These are phyloP conservation scores for Talaromyces sp. DNA, from an alignment of 2,329 filamentous ascomycete species.

Conservation along the genomic window DNA sequence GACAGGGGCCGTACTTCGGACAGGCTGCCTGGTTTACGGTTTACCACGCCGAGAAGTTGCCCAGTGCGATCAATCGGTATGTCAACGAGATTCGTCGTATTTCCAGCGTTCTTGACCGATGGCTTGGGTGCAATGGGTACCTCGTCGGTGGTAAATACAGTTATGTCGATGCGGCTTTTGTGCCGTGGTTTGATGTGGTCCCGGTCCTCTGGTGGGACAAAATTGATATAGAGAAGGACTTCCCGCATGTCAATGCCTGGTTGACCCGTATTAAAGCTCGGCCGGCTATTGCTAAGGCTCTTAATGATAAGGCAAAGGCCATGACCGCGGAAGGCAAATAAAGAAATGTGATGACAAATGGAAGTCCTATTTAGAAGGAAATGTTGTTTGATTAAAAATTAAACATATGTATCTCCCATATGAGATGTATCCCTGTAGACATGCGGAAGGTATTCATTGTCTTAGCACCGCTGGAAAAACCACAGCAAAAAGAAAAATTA, in stretches of 20 bases:
- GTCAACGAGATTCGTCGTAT: conserved; percentile 1
- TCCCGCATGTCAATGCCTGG: conserved; percentile 26
- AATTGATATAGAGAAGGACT: conserved; percentile 26
- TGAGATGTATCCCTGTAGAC: too few species aligned
- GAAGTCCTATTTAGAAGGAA: too few species aligned
- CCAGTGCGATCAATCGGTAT: conserved; percentile 7
- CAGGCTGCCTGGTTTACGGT: conserved; percentile 6
- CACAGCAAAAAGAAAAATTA: too few species aligned
- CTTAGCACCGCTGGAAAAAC: too few species aligned
- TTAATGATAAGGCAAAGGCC: conserved; percentile 13
- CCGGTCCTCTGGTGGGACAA: conserved; percentile 5
- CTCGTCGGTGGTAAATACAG: conserved; percentile 4
- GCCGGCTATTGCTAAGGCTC: conserved; percentile 20
- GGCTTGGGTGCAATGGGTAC: not conserved
- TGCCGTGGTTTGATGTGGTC: not conserved
- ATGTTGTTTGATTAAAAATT: too few species aligned
- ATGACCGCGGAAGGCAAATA: too few species aligned
- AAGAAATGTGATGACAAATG: too few species aligned
- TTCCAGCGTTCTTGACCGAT: conserved; percentile 2
- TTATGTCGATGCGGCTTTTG: not conserved
- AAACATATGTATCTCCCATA: too few species aligned
- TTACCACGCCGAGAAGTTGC: conserved; percentile 5
- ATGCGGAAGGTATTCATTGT: too few species aligned
- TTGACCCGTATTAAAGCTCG: conserved; percentile 23
- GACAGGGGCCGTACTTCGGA: conserved; percentile 7